Base-by-base conservation (phyloP, 805 yeast species). In the Naumovozyma castellii region DNA sequence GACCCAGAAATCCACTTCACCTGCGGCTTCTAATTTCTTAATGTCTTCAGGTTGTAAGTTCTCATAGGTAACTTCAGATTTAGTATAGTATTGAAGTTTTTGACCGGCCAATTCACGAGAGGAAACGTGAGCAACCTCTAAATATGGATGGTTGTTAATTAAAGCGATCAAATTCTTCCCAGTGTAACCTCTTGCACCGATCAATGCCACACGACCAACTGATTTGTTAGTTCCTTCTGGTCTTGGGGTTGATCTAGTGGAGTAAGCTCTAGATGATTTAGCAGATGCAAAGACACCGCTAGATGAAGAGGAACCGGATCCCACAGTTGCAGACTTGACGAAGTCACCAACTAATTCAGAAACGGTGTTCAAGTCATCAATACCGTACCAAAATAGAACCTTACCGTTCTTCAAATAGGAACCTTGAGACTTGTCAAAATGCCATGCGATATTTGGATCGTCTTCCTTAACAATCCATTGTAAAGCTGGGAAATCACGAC, bases 181-280 rank as follows among this genome's bases (percentile, higher is more conserved):
- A 15, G 97, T 90, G 66, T 74, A 86, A 22, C 99, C 99, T 67
- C 99, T 81, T 32, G 99, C 99, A 51, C 99, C 99, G 58, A 92
- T 90, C 53, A 92, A 73, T 1, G 96, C 98, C 36, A 92, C 87
- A 49, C 76, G 77, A 17, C 94, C 72, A 45, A 71, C 71, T 32
- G 71, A 61, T 31, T 71, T 70, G 67, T 79, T 83, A 29, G 73
- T 59, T 30, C 86, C 90, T 39, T 71, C 69, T 38, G 72, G 69
- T 34, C 75, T 56, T 10, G 95, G 95, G 12, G 88, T 42, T n/a
- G 64, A 47, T 47, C 62, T 48, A n/a, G 75, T 62, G 33, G 74
- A 71, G 48, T 74, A 71, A 0, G 72, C 71, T 62, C 84, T 71
- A 43, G 69, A 62, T 47, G 78, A 76, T 22, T 65, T 59, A 19